phyloP scores from a whole-genome alignment of 192 early-diverging fungal species.

The Powellomyces hirtus region DNA sequence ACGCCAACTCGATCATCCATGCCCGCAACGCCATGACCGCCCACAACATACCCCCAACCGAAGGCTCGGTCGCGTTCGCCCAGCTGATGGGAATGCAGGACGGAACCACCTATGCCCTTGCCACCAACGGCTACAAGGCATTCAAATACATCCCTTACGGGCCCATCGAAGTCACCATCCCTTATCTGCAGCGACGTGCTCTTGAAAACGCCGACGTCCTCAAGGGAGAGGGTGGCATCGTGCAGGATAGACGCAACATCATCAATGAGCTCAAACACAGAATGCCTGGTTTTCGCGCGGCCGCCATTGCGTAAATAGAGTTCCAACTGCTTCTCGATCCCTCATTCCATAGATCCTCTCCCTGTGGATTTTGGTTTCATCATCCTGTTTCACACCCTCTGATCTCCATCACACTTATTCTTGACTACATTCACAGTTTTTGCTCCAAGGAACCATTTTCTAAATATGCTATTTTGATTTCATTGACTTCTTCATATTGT shows the following conservation, averaged over 20 bases:
- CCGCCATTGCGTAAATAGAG: too few species aligned
- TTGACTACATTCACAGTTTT: too few species aligned
- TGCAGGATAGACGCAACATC: conserved; percentile 8
- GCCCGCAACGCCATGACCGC: conserved; percentile 63
- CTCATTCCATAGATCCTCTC: too few species aligned
- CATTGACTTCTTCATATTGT: too few species aligned
- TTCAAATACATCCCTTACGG: conserved; percentile 97
- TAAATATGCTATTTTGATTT: too few species aligned
- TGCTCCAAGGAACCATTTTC: too few species aligned
- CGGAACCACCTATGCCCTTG: conserved; percentile 78
- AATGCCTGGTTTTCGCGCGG: too few species aligned
- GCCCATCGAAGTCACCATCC: conserved; percentile 83
- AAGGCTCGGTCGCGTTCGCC: conserved; percentile 79
- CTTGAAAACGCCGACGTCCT: conserved; percentile 89
- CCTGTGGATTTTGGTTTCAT: too few species aligned
- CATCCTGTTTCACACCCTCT: too few species aligned
- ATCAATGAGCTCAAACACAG: conserved; percentile 1
- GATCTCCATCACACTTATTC: too few species aligned
- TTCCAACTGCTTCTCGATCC: too few species aligned
- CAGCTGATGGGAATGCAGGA: conserved; percentile 97
- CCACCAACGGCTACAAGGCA: conserved; percentile 68
- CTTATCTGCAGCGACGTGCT: conserved; percentile 89
- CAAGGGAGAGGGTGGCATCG: conserved; percentile 39
- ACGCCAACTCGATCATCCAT: conserved; percentile 70
- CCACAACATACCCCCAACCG: conserved; percentile 48